Evolutionary conservation across 2,329 filamentous ascomycete species (phyloP), one percentile per base, ranked within the genome.

Genomic region (Xylaria sp.): DNA sequence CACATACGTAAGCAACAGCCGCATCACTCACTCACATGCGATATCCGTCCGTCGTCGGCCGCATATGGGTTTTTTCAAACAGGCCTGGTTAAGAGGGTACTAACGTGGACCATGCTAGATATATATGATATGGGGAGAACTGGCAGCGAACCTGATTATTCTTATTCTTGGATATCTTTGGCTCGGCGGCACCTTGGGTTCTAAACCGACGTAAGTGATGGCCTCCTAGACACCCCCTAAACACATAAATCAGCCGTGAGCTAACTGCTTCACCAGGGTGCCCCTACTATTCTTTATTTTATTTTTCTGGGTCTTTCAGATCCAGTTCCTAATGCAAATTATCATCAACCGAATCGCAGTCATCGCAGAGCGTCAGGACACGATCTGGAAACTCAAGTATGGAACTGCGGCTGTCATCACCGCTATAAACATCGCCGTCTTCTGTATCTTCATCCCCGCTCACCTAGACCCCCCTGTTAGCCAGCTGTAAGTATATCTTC

Each of bases 301-400:
- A 0, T 57, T 73, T 50, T 57, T 74, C 56, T 78, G 78, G 75
- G 71, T 75, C 0, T 72, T 78, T 20, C 68, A 79, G 52, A 74
- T 82, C 16, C 80, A 82, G 56, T 67, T 81, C 2, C 63, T 82
- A 1, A 75, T 82, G 69, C 79, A 82, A 59, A 82, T 83, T 44
- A 81, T 83, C 59, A 76, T 82, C 64, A 83, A 83, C 59, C 74
- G 80, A 49, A 78, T 82, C 20, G 72, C 75, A 0, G 72, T 83
- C 38, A 76, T 83, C 39, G 72, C 76, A 13, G 74, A 78, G n/a
- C 66, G 75, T 39, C 70, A 68, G 19, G 64, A 60, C 0, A 74
- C 72, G 1, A 72, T 77, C 7, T 19, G 48, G 0, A 66, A 61
- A 9, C 60, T 83, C 22, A 82, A 82, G 68, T 80, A 75, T 74